phyloP scores from a whole-genome alignment of 352 stramenopile genomes.

The Pythium inflatum region DNA sequence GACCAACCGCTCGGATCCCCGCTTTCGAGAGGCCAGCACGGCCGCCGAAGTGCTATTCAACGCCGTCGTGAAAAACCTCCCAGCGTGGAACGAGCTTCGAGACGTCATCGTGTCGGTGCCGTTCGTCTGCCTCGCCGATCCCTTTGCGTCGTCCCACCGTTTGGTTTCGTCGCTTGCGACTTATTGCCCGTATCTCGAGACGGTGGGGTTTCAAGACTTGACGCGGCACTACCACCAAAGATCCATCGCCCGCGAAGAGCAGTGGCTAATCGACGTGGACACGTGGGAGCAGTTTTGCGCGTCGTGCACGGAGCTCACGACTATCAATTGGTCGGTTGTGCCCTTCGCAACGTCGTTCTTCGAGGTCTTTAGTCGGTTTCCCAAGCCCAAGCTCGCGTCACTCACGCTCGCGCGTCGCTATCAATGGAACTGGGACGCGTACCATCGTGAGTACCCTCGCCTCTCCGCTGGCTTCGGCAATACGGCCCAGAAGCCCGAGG shows the following conservation, averaged over 20 bases:
- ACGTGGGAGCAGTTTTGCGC: conserved; percentile 53
- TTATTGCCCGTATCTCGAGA: neutral
- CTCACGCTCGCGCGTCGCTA: neutral
- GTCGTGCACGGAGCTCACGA: conserved; percentile 22
- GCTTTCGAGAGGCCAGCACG: too few relatives aligned
- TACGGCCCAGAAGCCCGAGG: neutral
- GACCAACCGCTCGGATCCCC: too few relatives aligned
- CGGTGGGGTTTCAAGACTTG: neutral
- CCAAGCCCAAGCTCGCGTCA: conserved; percentile 7
- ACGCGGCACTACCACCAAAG: too few relatives aligned
- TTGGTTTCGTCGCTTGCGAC: neutral
- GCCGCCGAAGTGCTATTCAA: neutral
- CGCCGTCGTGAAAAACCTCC: neutral
- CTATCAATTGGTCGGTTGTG: conserved; percentile 1
- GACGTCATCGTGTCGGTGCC: neutral
- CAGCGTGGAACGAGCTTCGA: neutral
- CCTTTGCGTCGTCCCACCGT: neutral
- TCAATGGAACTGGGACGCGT: neutral
- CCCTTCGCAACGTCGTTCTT: conserved; percentile 16
- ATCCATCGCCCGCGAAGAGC: neutral
- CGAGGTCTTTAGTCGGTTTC: conserved; percentile 6
- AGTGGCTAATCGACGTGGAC: conserved; percentile 37
- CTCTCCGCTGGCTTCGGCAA: neutral
- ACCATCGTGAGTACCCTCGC: neutral
- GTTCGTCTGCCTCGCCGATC: neutral